Base-by-base conservation (phyloP, 148 eudicot species). In the Pouteria glomerata region DNA sequence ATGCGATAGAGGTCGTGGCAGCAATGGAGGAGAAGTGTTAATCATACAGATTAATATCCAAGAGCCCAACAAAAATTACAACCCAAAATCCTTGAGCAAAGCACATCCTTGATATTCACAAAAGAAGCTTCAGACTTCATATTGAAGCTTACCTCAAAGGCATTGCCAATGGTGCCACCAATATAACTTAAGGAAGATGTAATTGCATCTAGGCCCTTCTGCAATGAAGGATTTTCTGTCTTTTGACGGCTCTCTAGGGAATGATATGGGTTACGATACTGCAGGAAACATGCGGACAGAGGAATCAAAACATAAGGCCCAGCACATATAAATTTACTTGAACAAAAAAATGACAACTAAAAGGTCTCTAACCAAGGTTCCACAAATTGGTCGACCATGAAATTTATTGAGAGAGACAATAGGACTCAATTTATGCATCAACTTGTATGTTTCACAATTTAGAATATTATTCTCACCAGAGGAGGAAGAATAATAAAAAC, bases 81-180 rank as follows among this genome's bases (percentile, higher is more conserved):
- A 15, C 48, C 34, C 15, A 24, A 41, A 39, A 23, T 26, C 50
- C 63, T 39, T 8, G 51, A 70, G 50, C 47, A 3, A 8, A 70
- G 33, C 34, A 26, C 51, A 44, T 29, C 47, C 56, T 34, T 34
- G 14, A 27, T 8, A 55, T 27, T 53, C 35, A 42, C 37, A 39
- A 57, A 23, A 39, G 18, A 39, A 56, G 7, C 53, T 41, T 3
- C 0, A 19, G 3, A 56, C 15, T 56, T 18, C 37, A 39, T 26
- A n/a, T 33, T 50, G 39, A 72, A 70, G 60, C 82, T 68, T 75
- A 89, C 97, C 92, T 91, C 97, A 51, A 89, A 58, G 67, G 92
- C 92, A 81, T 87, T 89, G 59, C 94, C 97, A 68, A 85, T 83
- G 48, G 81, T 85, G 58, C 86, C 89, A 24, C 89, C 85, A 78